Percentiles rank a stretch among this genome's conserved stretches.
These are phyloP conservation scores for Ceratobasidium sp. DNA, from an alignment of 1,284 basidiomycete species.

Conservation along the genomic window DNA sequence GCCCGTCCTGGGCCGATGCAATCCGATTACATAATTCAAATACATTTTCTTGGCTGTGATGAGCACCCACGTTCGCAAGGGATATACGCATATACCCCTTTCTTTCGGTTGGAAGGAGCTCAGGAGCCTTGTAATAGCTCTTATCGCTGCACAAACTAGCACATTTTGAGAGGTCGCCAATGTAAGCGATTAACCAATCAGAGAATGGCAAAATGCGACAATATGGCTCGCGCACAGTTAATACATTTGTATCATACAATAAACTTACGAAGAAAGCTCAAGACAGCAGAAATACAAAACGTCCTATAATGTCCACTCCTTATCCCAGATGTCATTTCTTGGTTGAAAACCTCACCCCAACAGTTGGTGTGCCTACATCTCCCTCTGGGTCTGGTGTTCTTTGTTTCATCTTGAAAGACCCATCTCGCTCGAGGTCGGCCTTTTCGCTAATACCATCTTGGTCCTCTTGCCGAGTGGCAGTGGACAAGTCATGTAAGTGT, in stretches of 20 bases:
- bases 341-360: slow-evolving; percentile 17
- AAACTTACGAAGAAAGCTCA: too few species aligned
- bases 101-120: background rate
- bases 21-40: slow-evolving; percentile 14
- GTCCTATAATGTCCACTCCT: too few species aligned
- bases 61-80: background rate
- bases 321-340: background rate
- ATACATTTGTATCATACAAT: too few species aligned
- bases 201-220: too few species aligned
- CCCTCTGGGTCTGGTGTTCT: background rate
- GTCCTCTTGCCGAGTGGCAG: slow-evolving; percentile 17
- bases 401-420: slow-evolving; percentile 21
- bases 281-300: too few species aligned
- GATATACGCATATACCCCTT: background rate
- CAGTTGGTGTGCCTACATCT: slow-evolving; percentile 4
- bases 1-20: slow-evolving; percentile 21
- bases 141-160: too few species aligned
- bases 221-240: too few species aligned
- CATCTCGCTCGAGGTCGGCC: slow-evolving; percentile 13
- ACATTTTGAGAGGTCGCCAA: too few species aligned
- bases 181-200: too few species aligned
- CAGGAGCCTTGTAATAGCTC: too few species aligned
- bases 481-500: slow-evolving; percentile 27
- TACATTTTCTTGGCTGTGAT: background rate
- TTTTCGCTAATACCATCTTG: slow-evolving; percentile 35